phyloP scores from a whole-genome alignment of 768 basidiomycete genomes.

The Mycena maculata region DNA sequence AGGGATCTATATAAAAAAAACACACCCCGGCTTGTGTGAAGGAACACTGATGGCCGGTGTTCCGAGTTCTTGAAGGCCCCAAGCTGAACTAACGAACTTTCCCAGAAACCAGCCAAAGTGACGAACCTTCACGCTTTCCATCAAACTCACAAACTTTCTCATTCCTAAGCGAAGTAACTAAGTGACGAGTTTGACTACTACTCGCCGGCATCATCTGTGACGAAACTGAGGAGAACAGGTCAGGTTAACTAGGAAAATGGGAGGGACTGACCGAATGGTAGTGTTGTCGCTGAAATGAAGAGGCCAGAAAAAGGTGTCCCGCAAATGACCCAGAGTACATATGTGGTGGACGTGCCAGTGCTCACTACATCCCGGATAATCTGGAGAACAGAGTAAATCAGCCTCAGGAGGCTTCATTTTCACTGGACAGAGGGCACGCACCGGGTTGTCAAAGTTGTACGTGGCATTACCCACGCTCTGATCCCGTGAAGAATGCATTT shows the following conservation, averaged over 20 bases:
- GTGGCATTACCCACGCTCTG: slow-evolving; percentile 43
- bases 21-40: no score
- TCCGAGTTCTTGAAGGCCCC: no score
- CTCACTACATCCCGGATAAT: slow-evolving; percentile 64
- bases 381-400: background rate
- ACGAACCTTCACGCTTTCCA: no score
- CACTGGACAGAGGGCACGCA: background rate
- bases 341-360: slow-evolving; percentile 39
- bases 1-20: no score
- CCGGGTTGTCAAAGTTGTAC: slow-evolving; percentile 60
- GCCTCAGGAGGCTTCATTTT: background rate
- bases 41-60: no score
- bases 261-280: slow-evolving; percentile 48
- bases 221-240: slow-evolving; percentile 4
- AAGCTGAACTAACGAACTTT: no score
- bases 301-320: background rate
- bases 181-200: no score
- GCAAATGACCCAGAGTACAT: background rate
- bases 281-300: slow-evolving; percentile 41
- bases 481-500: no score
- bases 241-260: no score
- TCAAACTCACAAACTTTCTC: no score
- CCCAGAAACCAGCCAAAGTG: no score
- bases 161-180: no score
- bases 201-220: slow-evolving; percentile 54